Base-by-base conservation (phyloP, 805 yeast species). In the Zygosaccharomyces rouxii region DNA sequence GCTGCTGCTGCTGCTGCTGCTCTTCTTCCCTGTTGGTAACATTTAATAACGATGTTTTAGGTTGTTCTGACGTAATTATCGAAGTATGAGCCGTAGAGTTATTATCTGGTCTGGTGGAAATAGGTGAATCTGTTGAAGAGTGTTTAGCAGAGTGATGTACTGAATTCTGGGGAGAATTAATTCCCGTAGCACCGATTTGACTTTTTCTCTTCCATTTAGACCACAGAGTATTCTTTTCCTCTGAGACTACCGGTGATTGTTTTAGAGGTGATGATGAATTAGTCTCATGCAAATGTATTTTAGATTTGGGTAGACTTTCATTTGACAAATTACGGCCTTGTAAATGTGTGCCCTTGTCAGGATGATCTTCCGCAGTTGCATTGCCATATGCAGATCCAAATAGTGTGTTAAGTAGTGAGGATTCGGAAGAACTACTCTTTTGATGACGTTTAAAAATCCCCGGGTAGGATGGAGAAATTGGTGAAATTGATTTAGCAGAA, bases 361-460 rank as follows among this genome's bases (percentile, higher is more conserved):
- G 35, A 22, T 43, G 45, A n/a, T 44, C 50, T 10, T 46, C 47
- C 6, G 35, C n/a, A n/a, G 35, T 46, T 10, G 43, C 16, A 26
- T 58, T 53, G 13, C 51, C 42, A 26, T 56, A 53, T 2, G 62
- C 44, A 4, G 67, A 71, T 46, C 70, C 70, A 51, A 70, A 71
- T 21, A 70, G 49, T 14, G 68, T 56, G 26, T 67, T 72, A 48
- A 73, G 63, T 1, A 72, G 48, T 0, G 81, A 73, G 1, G 80
- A 72, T 47, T 80, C 84, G 0, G 83, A 77, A 0, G 86, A 81
- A 42, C 75, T 77, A n/a, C 84, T 76, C 48, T 86, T 75, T 42
- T 77, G 74, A 56, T 83, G 88, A 52, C 82, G 76, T 54, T 85
- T 71, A 68, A 84, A 83, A 45, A 84, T 73, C 23, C 77, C 76